Evolutionary conservation across 495 filamentous ascomycete species (phyloP), one percentile per base, ranked within the genome.

Genomic region (Emericellopsis terricola): DNA sequence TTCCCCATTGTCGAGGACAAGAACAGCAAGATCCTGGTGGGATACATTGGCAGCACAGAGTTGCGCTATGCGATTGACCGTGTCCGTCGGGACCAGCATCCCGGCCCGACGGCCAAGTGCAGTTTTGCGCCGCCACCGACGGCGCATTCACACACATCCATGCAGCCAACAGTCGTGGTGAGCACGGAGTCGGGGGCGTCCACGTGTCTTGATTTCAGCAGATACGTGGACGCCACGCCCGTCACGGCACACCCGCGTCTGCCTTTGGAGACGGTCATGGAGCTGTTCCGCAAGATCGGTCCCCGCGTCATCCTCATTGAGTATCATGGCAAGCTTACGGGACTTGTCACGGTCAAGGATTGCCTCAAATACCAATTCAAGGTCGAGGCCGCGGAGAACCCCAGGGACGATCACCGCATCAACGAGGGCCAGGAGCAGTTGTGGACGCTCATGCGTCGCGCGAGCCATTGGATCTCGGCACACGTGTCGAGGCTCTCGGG

Each of bases 331-430:
- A 67, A 71, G 21, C 65, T 97, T 2, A 66, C 64, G 0, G 89
- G 89, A 2, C 63, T 96, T 4, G 83, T 97, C 8, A 97, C 89
- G 0, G 81, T 94, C 39, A 97, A 97, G 55, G 89, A 97, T 54
- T 94, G 91, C 40, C 56, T 97, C 37, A 94, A 91, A 53, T 96
- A 91, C 47, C 91, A 96, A 55, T 91, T 94, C 69, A 89, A 84
- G 62, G 82, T 82, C 3, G 89, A 97, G 49, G 85, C 83, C 31
- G 73, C 82, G 10, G 86, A 92, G 53, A 75, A 86, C 42, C 73
- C 73, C 41, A 55, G 65, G 41, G 49, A 73, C 44, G 54, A 68
- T 2, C 59, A 54, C 7, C 45, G 58, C 17, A 57, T 55, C 31
- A 38, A 50, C 1, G 60, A 57, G 16, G 49, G 57, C 11, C 72